Base-by-base conservation (phyloP, 805 yeast genomes). In the Lipomyces sp. region DNA sequence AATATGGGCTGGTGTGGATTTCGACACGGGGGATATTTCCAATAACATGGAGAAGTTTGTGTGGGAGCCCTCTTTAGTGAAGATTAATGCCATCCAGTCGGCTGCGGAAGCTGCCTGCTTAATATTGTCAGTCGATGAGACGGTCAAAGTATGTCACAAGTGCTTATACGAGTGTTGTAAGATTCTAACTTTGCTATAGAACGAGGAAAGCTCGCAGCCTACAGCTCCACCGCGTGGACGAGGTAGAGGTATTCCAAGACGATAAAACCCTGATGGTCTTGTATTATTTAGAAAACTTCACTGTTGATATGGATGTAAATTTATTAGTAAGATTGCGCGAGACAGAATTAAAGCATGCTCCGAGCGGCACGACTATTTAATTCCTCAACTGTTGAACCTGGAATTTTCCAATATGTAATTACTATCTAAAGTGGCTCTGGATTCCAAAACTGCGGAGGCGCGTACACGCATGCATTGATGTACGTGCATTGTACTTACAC, bases 61-160 rank as follows among this genome's bases (percentile, higher is more conserved):
- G 64, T 95, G 99, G 99, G 99, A 95, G 79, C 99, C 99, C 2
- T 88, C 97, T 54, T 84, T 95, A 73, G 96, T 94, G 61, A 95
- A 95, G 80, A 85, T 87, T 67, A 95, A 95, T 77, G 98, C 98
- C n/a, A 81, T 95, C 66, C 89, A 88, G 77, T 88, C 96, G 74
- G 99, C 99, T 32, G 89, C 97, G 11, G 99, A 95, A 79, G 99
- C 99, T 54, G 97, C 98, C 7, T 89, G 90, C 65, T 82, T 95
- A 75, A 90, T 95, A 72, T 83, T 95, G 71, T 88, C 96, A n/a
- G 97, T 95, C 66, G 99, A 95, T 78, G 98, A 95, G 81, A 95
- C 98, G 18, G 80, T 81, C 42, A 79, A 66, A 34, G 54, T 51
- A 51, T 32, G 54, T 6, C 24, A 51, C 29, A 8, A 24, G 30